Conservation (phyloP, 225 moss, liverwort and hornwort genomes). For the Antitrichia curtipendula region DNA sequence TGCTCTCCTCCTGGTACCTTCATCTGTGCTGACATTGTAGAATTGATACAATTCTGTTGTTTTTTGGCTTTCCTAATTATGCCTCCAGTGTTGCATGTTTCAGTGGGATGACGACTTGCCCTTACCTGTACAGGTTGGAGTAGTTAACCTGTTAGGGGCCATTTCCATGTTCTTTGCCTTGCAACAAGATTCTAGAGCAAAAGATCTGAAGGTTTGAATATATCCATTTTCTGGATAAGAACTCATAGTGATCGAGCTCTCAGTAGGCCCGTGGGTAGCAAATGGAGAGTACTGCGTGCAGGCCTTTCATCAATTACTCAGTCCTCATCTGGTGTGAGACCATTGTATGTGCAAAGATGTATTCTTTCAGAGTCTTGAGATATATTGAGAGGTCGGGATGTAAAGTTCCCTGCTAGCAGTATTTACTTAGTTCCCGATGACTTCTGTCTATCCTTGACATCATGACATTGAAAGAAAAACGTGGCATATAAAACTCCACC, state of each 20-base stretch:
- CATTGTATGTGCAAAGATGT: neutral
- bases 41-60: neutral
- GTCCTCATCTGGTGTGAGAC: neutral
- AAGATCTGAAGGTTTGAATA: neutral
- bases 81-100: neutral
- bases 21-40: neutral
- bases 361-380: neutral
- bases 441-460: neutral
- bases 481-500: neutral
- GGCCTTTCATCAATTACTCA: neutral
- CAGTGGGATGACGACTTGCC: neutral
- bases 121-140: slow-evolving; percentile 31
- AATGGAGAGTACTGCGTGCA: neutral
- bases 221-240: neutral
- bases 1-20: slow-evolving; percentile 60
- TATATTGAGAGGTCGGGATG: neutral
- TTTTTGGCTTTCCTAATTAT: neutral
- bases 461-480: neutral
- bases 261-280: neutral
- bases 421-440: neutral
- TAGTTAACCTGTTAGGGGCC: slow-evolving; percentile 40
- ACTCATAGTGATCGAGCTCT: neutral
- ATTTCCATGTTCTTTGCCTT: slow-evolving; percentile 42
- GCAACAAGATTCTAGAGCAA: slow-evolving; percentile 3
- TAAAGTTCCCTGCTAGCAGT: neutral